Evolutionary conservation across 2,329 filamentous ascomycete genomes (phyloP), one percentile per base, ranked within the genome.

Genomic region (Gliomastix tumulicola): DNA sequence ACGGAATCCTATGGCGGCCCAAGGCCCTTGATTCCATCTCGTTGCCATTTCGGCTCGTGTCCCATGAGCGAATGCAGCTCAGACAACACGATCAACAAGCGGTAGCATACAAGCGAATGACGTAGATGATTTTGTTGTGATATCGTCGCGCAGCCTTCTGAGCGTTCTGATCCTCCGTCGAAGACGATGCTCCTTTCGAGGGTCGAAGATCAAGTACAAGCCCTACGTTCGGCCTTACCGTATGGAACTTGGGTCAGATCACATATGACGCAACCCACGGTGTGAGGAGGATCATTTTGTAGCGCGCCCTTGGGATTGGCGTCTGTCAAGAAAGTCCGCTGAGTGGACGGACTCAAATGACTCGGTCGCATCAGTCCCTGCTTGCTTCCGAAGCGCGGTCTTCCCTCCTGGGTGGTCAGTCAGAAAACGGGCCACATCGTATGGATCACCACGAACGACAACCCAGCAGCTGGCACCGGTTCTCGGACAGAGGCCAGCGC

Each of bases 1-100:
- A 15, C 40, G 21, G 15, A 42, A 36, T 20, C 37, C 22, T 3
- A 42, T 21, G 11, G 36, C 20, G 21, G 33, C 21, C 40, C 40
- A 42, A 5, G 20, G 23, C 6, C 30, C 15, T 18, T 18, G 9
- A n/a, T 42, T 42, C 40, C 40, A 42, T 5, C 20, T 27, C 5
- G 19, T 15, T n/a, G 30, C 17, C 4, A 34, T 8, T 22, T 42
- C 40, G 17, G 34, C 33, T 3, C 39, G 10, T n/a, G 30, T 7
- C 10, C 17, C 19, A 8, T 17, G 2, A 13, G 25, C 18, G 13
- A 40, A 6, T 19, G n/a, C 20, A 23, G 22, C n/a, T n/a, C n/a
- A n/a, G n/a, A n/a, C n/a, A n/a, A n/a, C n/a, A n/a, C n/a, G n/a
- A n/a, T n/a, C n/a, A n/a, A n/a, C n/a, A n/a, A n/a, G n/a, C n/a